Evolutionary conservation across 2,329 filamentous ascomycete genomes (phyloP).

Genomic region (Diaporthe humulicola): DNA sequence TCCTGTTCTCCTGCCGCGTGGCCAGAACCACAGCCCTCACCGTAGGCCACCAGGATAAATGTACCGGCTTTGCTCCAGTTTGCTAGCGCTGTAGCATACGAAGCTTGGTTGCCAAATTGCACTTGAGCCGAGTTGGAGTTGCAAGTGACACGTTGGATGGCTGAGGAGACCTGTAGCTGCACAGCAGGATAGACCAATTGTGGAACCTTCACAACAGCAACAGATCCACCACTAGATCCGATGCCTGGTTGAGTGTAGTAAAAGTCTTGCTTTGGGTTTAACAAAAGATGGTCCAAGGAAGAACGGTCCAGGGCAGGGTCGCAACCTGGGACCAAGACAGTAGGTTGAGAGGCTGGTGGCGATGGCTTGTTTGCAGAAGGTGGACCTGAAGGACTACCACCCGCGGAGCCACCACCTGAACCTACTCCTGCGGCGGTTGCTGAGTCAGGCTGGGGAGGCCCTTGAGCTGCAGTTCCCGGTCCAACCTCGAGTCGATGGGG

Average conservation of each 20-base stretch:
- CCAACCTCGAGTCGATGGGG: neutral
- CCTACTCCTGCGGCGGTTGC: too few relatives aligned
- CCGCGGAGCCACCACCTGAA: neutral
- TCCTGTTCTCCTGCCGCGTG: neutral
- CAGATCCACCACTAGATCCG: neutral
- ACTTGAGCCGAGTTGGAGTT: neutral
- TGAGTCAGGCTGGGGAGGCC: neutral
- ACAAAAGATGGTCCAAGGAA: neutral
- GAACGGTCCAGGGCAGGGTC: neutral
- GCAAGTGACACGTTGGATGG: neutral
- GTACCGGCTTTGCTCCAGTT: neutral
- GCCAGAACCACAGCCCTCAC: neutral
- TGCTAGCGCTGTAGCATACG: neutral
- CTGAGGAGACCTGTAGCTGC: neutral
- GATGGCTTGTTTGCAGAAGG: neutral
- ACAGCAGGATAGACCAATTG: neutral
- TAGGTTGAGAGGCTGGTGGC: neutral
- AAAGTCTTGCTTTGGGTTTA: neutral
- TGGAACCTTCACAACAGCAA: neutral
- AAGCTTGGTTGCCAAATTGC: neutral
- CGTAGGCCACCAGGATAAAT: neutral
- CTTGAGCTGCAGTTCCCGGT: neutral
- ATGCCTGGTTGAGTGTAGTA: neutral
- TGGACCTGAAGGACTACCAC: neutral
- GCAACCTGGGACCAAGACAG: neutral